Evolutionary conservation across 129 eudicot species (phyloP).

Genomic region (Saposhnikovia divaricata): DNA sequence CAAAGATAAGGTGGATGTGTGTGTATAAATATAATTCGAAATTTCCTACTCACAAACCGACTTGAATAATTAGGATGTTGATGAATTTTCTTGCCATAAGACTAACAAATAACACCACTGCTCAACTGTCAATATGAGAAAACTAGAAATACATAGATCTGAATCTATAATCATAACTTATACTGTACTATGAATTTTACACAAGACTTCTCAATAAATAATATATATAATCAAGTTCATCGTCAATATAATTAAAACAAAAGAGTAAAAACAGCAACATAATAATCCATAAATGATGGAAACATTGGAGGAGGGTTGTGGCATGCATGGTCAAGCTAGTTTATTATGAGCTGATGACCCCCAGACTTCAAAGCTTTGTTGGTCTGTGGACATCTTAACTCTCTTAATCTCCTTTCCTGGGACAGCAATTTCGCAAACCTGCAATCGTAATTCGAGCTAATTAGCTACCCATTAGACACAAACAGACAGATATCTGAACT

Average conservation of each 20-base stretch:
- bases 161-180: not conserved
- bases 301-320: not conserved
- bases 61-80: no score
- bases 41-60: no score
- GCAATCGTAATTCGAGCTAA: not conserved
- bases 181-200: not conserved
- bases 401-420: constrained; percentile 28
- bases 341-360: not conserved
- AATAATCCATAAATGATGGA: not conserved
- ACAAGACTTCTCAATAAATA: not conserved
- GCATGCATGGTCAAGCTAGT: not conserved
- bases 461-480: not conserved
- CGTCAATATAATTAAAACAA: no score
- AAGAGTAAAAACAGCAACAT: no score
- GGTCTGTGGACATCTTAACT: constrained; percentile 10
- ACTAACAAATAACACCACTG: no score
- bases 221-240: no score
- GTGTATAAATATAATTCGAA: no score
- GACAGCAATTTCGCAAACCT: constrained; percentile 48
- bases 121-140: no score
- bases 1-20: no score
- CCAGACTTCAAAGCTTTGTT: not conserved
- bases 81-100: no score
- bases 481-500: no score
- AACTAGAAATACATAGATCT: no score